Conservation (phyloP, 805 yeast species). For the Blastobotrys americana region DNA sequence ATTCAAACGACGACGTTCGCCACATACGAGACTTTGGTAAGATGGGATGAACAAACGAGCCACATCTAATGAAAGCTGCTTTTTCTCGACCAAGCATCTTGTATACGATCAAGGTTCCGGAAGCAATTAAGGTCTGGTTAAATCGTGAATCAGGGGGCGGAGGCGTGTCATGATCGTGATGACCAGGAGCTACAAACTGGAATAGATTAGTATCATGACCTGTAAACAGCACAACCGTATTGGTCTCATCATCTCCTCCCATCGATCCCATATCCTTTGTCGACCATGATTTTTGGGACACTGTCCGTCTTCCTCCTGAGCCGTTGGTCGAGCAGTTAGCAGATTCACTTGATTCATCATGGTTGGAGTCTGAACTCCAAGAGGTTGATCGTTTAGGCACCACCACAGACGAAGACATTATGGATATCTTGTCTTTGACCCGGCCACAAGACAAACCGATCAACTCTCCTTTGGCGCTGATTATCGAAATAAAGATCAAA, state of each 20-base stretch:
- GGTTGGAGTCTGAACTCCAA: constrained; percentile 5
- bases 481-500: no score
- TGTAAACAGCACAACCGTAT: constrained; percentile 12
- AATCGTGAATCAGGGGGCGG: constrained; percentile 10
- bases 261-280: constrained; percentile 3
- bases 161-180: constrained; percentile 13
- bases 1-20: constrained; percentile 41
- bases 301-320: neutral
- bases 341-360: no score
- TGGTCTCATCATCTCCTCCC: constrained; percentile 8
- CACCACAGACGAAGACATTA: no score
- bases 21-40: constrained; percentile 56
- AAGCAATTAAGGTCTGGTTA: constrained; percentile 38
- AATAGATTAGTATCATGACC: constrained; percentile 14
- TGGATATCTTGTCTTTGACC: no score
- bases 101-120: constrained; percentile 54
- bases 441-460: no score
- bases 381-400: constrained; percentile 7
- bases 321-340: no score
- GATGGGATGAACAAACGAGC: constrained; percentile 65
- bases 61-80: constrained; percentile 59
- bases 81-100: constrained; percentile 46
- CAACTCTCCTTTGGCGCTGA: no score
- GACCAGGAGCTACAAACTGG: constrained; percentile 12
- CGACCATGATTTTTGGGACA: constrained; percentile 6